These are phyloP conservation scores for Aegilops bicornis DNA, from an alignment of 176 grass and related monocot species.

Conservation along the genomic window DNA sequence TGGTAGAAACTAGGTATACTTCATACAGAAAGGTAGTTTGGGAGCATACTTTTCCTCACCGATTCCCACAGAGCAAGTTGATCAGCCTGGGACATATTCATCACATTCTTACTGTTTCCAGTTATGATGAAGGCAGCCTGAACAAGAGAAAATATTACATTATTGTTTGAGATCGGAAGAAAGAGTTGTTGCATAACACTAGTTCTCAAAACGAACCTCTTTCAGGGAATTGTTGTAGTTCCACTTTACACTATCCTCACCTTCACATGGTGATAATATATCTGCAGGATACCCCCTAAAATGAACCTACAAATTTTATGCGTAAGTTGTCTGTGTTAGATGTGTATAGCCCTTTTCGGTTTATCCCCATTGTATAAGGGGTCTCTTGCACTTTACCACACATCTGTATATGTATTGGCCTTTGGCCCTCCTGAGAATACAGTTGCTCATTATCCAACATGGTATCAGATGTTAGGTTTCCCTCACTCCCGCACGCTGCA, in stretches of 20 bases:
- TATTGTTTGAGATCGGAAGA: background rate
- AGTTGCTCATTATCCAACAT: no score
- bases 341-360: no score
- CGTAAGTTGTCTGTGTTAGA: conserved; percentile 8
- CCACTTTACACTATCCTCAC: conserved; percentile 95
- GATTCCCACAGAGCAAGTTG: conserved; percentile 86
- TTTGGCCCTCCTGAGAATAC: no score
- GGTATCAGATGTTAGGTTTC: no score
- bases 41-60: conserved; percentile 67
- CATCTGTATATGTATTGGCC: no score
- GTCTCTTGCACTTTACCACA: no score
- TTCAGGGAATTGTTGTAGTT: conserved; percentile 96
- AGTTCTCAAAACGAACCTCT: conserved; percentile 59
- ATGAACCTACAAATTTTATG: conserved; percentile 64
- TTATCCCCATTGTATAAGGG: no score
- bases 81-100: conserved; percentile 99
- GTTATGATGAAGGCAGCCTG: conserved; percentile 94
- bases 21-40: background rate
- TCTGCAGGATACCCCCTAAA: conserved; percentile 91
- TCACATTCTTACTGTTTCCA: conserved; percentile 90
- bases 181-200: background rate
- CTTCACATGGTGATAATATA: conserved; percentile 78
- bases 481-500: no score
- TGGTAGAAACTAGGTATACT: background rate
- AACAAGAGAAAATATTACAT: background rate